phyloP scores from a whole-genome alignment of 371 early-diverging fungal species.

The Basidiobolus heterosporus region DNA sequence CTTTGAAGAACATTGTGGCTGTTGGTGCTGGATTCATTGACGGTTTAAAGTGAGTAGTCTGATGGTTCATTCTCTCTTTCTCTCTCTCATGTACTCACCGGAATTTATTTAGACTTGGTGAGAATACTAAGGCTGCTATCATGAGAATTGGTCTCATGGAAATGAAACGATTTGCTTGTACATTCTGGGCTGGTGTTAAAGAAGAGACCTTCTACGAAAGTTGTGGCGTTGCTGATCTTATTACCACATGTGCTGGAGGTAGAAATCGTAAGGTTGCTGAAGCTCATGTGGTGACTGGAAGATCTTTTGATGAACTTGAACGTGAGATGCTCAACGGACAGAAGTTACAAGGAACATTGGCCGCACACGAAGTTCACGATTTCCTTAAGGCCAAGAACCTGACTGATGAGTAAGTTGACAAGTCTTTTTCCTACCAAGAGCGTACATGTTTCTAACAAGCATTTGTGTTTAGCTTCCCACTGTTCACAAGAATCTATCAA shows the following conservation, averaged over 20 bases:
- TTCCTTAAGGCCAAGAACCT: conserved; percentile 48
- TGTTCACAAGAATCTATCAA: conserved; percentile 4
- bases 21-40: conserved; percentile 94
- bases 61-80: too few relatives aligned
- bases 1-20: conserved; percentile 96
- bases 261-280: conserved; percentile 91
- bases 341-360: conserved; percentile 93
- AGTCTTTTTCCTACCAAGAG: neutral
- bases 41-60: conserved; percentile 24
- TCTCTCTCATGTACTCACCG: too few relatives aligned
- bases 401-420: conserved; percentile 28
- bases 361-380: conserved; percentile 74
- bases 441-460: too few relatives aligned
- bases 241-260: conserved; percentile 93
- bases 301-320: conserved; percentile 80
- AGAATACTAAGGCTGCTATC: conserved; percentile 96
- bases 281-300: conserved; percentile 73
- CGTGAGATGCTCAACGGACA: conserved; percentile 86
- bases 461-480: conserved; percentile 20
- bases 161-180: conserved; percentile 82
- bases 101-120: conserved; percentile 39
- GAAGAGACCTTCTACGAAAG: conserved; percentile 89
- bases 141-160: conserved; percentile 92
- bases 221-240: conserved; percentile 83
- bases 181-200: conserved; percentile 57